Evolutionary conservation across 2,329 filamentous ascomycete genomes (phyloP), one percentile per base, ranked within the genome.

Genomic region (Aspergillus tanneri): DNA sequence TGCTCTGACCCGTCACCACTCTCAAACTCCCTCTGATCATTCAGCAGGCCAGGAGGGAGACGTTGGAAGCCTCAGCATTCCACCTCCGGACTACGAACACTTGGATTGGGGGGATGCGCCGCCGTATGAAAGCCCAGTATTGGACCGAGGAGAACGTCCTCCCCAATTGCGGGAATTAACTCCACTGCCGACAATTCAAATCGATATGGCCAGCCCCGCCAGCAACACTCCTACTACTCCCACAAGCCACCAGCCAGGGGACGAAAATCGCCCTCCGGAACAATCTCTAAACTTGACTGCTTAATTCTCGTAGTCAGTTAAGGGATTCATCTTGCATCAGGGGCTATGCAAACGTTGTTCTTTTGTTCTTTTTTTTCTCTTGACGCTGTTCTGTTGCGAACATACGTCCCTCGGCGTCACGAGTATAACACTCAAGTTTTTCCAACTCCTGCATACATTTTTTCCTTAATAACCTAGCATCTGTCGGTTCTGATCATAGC

Each of bases 51-150:
- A 66, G 1, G 71, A 71, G 19, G 63, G 61, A 10, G 68, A 73
- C 49, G 61, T 72, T 9, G 70, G 66, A n/a, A 54, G 58, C n/a
- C 56, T 60, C 2, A 61, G 63, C 14, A 69, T 70, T 6, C 66
- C 65, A 2, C 72, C 72, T 30, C 72, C 72, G 3, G 66, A 72
- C 2, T 75, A 74, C 41, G 71, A 74, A 2, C 55, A 67, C 21
- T 50, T 72, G 22, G 64, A 70, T 21, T 72, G 71, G 70, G 72
- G 71, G 24, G 70, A 74, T 18, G 72, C 70, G 8, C 72, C 72
- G 9, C 63, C 70, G 0, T 75, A 75, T 47, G 58, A 65, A 28
- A 64, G 64, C 35, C 61, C 64, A 2, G 25, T 56, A 2, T 23
- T 49, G 2, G 59, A 61, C 18, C 49, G 50, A 35, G 49, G 37